Base-by-base conservation (phyloP, 2,329 filamentous ascomycete genomes). In the Penicillium sp. region DNA sequence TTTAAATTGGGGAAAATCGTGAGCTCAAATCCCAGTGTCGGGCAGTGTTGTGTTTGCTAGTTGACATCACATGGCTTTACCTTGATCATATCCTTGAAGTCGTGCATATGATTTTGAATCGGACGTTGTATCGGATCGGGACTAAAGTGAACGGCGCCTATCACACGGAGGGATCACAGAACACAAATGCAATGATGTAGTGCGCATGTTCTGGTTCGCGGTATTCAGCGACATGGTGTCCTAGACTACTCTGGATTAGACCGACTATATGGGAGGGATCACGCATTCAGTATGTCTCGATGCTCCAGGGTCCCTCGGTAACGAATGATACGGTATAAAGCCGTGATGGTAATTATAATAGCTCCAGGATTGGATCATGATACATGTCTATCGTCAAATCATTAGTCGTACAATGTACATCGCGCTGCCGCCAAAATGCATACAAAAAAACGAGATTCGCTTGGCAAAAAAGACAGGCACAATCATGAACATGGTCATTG, bases 371-470 rank as follows among this genome's bases (percentile, higher is more conserved):
- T 21, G 18, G 38, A 44, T 67, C 64, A 66, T 69, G 62, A 72
- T 71, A 66, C 68, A 71, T 71, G 57, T 71, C 67, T 72, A 72
- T 72, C 69, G 66, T 72, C 62, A 69, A 65, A 62, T 72, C 69
- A 62, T 72, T 69, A 72, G 62, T 72, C 68, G 56, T 72, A 68
- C 62, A 72, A 60, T 59, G 64, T 62, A 59, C 57, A 57, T 34
- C 32, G 27, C 31, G 29, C 46, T 46, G 27, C 50, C 50, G 46
- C 38, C 14, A 44, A 58, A 50, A 48, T 56, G 48, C 39, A 50
- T 48, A 45, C 22, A 56, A 39, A 53, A 38, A 54, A 50, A 27
- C 27, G 3, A 44, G 29, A 34, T 22, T 40, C 41, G 45, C 53
- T 53, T 32, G 10, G 41, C 55, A 45, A 41, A 39, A 52, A 45